A percentile compares a stretch with the other conserved stretches of the same genome.
phyloP scores from a whole-genome alignment of 441 rosid species.

The Pelargonium exstipulatum region DNA sequence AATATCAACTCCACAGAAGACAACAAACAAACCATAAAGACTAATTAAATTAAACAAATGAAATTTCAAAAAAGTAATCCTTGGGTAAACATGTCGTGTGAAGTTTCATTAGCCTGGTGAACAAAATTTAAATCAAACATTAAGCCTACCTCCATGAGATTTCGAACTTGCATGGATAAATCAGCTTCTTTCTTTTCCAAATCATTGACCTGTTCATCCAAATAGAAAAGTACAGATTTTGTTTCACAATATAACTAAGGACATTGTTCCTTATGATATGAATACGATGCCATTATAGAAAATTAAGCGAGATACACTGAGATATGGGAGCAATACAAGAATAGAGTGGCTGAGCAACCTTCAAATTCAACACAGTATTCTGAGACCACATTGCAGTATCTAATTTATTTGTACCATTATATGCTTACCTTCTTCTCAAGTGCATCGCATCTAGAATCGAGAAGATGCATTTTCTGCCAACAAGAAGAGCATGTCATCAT shows the following conservation, averaged over 20 bases:
- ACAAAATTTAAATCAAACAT: neutral
- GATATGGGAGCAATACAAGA: neutral
- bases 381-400: neutral
- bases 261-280: neutral
- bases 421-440: conserved; percentile 50
- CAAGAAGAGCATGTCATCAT: conserved; percentile 10
- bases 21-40: too few relatives aligned
- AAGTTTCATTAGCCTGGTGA: too few relatives aligned
- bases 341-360: neutral
- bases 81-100: too few relatives aligned
- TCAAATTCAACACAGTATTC: neutral
- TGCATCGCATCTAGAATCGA: conserved; percentile 56
- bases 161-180: conserved; percentile 34
- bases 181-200: conserved; percentile 39
- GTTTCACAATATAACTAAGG: neutral
- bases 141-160: conserved; percentile 41
- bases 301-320: neutral
- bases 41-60: too few relatives aligned
- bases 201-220: conserved; percentile 33
- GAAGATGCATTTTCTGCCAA: conserved; percentile 53
- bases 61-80: too few relatives aligned
- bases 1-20: too few relatives aligned
- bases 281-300: neutral
- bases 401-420: neutral
- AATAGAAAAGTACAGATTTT: conserved; percentile 10